These are phyloP conservation scores for Botrytis cinerea DNA, from an alignment of 2,329 filamentous ascomycete species.

Conservation along the genomic window DNA sequence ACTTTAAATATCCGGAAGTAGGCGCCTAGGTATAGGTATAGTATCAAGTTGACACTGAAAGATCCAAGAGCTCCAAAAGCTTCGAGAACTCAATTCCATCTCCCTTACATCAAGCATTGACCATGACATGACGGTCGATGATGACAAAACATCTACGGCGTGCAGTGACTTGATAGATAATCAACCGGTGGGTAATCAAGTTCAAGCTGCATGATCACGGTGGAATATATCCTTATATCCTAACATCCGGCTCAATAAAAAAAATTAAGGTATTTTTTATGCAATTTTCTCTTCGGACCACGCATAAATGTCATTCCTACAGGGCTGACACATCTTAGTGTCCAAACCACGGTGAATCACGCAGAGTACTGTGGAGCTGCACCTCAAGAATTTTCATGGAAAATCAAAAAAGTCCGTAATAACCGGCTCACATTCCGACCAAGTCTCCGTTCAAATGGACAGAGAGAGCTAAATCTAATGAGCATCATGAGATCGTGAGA, in stretches of 20 bases:
- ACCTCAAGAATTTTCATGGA: conserved; percentile 3
- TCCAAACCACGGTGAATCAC: not conserved
- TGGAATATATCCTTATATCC: not conserved
- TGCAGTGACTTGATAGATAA: not conserved
- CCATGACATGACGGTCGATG: not conserved
- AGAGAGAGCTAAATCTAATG: not conserved
- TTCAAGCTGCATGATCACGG: not conserved
- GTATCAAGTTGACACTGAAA: not conserved
- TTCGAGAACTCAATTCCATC: not conserved
- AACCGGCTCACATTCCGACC: not conserved
- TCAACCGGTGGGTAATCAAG: not conserved
- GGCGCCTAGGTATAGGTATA: too few relatives aligned
- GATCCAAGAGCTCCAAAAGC: not conserved
- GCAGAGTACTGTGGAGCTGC: not conserved
- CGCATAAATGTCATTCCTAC: not conserved
- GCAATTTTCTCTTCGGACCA: not conserved
- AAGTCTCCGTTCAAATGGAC: not conserved
- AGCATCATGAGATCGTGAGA: not conserved
- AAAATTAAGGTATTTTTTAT: not conserved
- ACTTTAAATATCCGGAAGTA: not conserved
- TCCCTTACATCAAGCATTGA: not conserved
- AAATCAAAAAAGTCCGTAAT: conserved; percentile 16
- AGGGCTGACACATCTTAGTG: conserved; percentile 12
- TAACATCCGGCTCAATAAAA: not conserved
- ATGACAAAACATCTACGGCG: not conserved